Percentiles rank a stretch among this genome's conserved stretches.
Conservation (phyloP, 257 asterid species). For the Solanum phureja region DNA sequence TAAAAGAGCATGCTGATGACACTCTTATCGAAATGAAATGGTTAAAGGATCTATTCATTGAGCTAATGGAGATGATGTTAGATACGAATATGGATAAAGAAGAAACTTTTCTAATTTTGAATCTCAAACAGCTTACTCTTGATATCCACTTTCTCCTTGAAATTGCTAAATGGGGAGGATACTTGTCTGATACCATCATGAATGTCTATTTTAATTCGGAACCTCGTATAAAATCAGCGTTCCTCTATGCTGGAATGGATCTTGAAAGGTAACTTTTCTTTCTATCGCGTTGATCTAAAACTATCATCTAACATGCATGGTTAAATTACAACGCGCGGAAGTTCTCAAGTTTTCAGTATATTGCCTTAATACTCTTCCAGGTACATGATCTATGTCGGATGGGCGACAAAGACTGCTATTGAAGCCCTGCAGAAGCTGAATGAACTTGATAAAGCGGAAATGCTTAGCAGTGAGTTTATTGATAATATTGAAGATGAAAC, state of each 20-base stretch:
- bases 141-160: constrained; percentile 63
- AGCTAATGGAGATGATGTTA: constrained; percentile 36
- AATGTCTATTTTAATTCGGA: constrained; percentile 10
- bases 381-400: constrained; percentile 16
- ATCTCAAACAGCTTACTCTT: constrained; percentile 33
- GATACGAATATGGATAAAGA: constrained; percentile 27
- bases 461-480: constrained; percentile 9
- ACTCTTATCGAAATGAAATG: constrained; percentile 33
- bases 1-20: constrained; percentile 38
- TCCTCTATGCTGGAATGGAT: constrained; percentile 20
- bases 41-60: constrained; percentile 38
- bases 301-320: not conserved
- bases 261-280: constrained; percentile 34
- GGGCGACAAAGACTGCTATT: constrained; percentile 41
- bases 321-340: not conserved
- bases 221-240: constrained; percentile 21
- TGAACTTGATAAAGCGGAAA: constrained; percentile 25
- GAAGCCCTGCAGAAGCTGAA: constrained; percentile 43
- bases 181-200: constrained; percentile 26
- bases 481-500: constrained; percentile 10
- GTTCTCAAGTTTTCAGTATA: not conserved
- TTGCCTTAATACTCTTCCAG: constrained; percentile 14
- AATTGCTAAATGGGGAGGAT: constrained; percentile 48
- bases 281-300: not conserved
- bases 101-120: not conserved